Percentiles rank a stretch among this genome's conserved stretches.
Evolutionary conservation across 2,329 filamentous ascomycete genomes (phyloP).

Genomic region (Cladorrhinum sp.): DNA sequence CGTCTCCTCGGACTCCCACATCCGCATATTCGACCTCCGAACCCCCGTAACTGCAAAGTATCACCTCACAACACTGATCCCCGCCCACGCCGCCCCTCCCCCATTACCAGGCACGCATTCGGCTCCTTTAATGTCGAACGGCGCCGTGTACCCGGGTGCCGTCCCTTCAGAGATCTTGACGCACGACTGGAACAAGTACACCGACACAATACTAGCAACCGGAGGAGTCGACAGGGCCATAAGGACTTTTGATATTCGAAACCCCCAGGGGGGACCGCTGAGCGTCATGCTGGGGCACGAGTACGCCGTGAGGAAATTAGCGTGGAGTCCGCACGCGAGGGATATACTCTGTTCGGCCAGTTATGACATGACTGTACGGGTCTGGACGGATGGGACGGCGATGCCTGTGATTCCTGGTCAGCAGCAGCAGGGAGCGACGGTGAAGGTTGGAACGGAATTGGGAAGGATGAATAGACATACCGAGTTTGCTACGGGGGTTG

Average conservation of each 20-base stretch:
- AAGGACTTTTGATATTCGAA: conserved; percentile 86
- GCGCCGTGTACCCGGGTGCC: conserved; percentile 35
- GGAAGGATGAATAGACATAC: conserved; percentile 90
- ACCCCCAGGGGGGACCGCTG: conserved; percentile 68
- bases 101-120: conserved; percentile 33
- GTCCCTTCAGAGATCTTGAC: conserved; percentile 82
- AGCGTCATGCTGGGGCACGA: conserved; percentile 79
- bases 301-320: conserved; percentile 80
- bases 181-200: conserved; percentile 99
- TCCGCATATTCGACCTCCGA: conserved; percentile 88
- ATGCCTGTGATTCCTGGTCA: conserved; percentile 31
- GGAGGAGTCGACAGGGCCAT: conserved; percentile 86
- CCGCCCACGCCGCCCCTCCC: conserved; percentile 67
- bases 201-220: conserved; percentile 77
- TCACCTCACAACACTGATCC: conserved; percentile 78
- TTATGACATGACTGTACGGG: conserved; percentile 95
- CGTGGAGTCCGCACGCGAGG: conserved; percentile 92
- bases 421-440: conserved; percentile 29
- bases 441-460: conserved; percentile 64
- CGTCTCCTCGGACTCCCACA: conserved; percentile 82
- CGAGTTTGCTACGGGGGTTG: conserved; percentile 92
- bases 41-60: conserved; percentile 83
- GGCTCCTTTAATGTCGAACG: conserved; percentile 24
- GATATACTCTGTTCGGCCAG: conserved; percentile 85
- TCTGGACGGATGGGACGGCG: conserved; percentile 77